phyloP scores from a whole-genome alignment of 1,139 yeast species.

The Debaryomycetaceae sp. region DNA sequence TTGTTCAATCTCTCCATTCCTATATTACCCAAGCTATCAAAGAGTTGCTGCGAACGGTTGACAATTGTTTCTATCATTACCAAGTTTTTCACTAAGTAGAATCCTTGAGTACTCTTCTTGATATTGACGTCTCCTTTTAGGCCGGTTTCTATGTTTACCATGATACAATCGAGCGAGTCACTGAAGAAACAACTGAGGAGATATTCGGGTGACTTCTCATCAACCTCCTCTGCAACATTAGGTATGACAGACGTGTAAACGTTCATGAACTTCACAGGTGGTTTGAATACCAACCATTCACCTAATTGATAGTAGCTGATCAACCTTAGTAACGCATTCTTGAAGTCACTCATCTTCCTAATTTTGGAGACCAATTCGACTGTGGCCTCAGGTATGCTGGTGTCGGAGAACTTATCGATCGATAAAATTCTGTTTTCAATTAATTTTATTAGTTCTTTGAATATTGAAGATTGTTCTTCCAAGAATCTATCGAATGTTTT shows the following conservation, averaged over 20 bases:
- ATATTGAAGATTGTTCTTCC: constrained; percentile 31
- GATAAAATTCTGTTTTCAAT: constrained; percentile 51
- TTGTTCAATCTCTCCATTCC: constrained; percentile 68
- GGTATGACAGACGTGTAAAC: constrained; percentile 49
- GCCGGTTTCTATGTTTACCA: constrained; percentile 56
- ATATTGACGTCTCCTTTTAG: constrained; percentile 38
- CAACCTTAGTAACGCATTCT: constrained; percentile 50
- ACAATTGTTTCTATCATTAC: constrained; percentile 73
- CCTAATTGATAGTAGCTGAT: constrained; percentile 54
- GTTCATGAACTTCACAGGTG: constrained; percentile 49
- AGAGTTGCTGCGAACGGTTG: constrained; percentile 53
- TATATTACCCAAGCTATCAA: constrained; percentile 53
- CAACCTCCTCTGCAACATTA: constrained; percentile 22
- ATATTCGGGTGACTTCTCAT: constrained; percentile 42
- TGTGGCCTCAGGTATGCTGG: constrained; percentile 66
- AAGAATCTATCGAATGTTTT: constrained; percentile 16
- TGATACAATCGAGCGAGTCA: constrained; percentile 72
- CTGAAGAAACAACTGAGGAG: constrained; percentile 63
- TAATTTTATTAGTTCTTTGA: constrained; percentile 54
- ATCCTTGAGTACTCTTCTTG: constrained; percentile 60
- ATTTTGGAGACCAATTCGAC: constrained; percentile 63
- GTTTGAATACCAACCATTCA: constrained; percentile 63
- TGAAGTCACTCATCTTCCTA: constrained; percentile 62
- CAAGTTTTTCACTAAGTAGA: constrained; percentile 67
- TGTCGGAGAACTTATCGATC: constrained; percentile 48